These are phyloP conservation scores for Royoungia palumana DNA, from an alignment of 768 basidiomycete genomes.

Conservation along the genomic window DNA sequence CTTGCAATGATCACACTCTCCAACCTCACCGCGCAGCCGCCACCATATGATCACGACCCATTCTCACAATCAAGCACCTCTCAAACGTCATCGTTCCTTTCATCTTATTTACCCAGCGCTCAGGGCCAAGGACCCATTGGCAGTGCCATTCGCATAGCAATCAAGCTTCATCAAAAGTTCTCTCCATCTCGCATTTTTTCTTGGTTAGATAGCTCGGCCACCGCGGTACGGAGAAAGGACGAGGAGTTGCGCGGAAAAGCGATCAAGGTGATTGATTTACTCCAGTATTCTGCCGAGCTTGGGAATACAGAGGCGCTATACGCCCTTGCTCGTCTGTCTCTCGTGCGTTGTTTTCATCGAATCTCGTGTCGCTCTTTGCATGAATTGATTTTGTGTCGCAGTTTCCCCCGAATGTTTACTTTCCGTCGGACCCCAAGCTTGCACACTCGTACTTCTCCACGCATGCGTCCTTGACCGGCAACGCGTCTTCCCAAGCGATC, in stretches of 20 bases:
- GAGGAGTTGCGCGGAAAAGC: constrained; percentile 70
- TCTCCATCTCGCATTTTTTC: constrained; percentile 46
- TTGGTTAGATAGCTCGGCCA: constrained; percentile 39
- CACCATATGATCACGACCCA: constrained; percentile 54
- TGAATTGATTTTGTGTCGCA: constrained; percentile 23
- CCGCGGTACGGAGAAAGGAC: constrained; percentile 50
- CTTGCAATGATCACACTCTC: constrained; percentile 68
- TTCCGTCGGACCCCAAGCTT: constrained; percentile 55
- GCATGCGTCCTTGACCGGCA: constrained; percentile 71
- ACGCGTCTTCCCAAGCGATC: constrained; percentile 81
- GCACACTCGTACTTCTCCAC: constrained; percentile 61
- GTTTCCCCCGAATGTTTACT: constrained; percentile 73
- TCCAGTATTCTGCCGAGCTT: constrained; percentile 77
- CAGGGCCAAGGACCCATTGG: constrained; percentile 79
- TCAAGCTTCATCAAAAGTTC: constrained; percentile 63
- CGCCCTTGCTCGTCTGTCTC: constrained; percentile 59
- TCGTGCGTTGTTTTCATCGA: constrained; percentile 44
- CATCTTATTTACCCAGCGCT: constrained; percentile 63
- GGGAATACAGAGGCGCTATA: constrained; percentile 75
- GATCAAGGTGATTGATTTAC: constrained; percentile 75
- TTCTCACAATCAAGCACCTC: constrained; percentile 35
- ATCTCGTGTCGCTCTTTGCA: neutral
- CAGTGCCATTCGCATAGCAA: constrained; percentile 60
- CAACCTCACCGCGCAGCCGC: constrained; percentile 58
- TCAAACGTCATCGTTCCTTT: constrained; percentile 50